These are phyloP conservation scores for Calonectria pseudoreteaudii DNA, from an alignment of 2,329 filamentous ascomycete species.

Conservation along the genomic window DNA sequence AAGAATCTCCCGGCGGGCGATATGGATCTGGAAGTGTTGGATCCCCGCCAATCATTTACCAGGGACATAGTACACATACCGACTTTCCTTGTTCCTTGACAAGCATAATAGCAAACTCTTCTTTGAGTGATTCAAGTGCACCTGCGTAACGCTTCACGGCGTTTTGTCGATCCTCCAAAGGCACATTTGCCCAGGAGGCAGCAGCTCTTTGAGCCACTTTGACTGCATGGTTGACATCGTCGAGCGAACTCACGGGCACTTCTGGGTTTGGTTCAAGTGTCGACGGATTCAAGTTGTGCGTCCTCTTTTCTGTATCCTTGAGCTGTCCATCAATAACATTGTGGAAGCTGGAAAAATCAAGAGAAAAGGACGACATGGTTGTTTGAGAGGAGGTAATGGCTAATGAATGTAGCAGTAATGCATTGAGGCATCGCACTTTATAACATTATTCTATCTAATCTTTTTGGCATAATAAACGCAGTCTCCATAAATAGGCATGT, in stretches of 20 bases:
- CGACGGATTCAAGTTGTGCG: background rate
- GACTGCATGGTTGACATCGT: slow-evolving; percentile 7
- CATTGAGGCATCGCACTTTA: background rate
- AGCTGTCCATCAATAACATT: slow-evolving; percentile 7
- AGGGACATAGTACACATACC: background rate
- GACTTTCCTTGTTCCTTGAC: slow-evolving; percentile 17
- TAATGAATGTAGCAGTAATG: background rate
- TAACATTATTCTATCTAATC: background rate
- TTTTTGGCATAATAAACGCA: background rate
- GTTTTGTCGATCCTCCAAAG: background rate
- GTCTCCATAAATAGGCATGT: background rate
- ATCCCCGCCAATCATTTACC: background rate
- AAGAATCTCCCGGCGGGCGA: background rate
- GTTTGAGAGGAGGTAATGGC: background rate
- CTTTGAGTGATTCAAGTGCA: background rate
- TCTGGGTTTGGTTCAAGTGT: background rate
- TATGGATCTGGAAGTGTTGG: background rate
- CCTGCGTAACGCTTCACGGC: background rate
- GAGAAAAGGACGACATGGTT: background rate
- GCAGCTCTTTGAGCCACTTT: background rate
- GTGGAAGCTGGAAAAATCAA: background rate
- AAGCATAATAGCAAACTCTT: slow-evolving; percentile 6
- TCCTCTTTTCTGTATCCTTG: background rate
- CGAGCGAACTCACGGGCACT: background rate
- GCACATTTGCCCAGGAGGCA: background rate